These are phyloP conservation scores for Beauveria sp. DNA, from an alignment of 2,329 filamentous ascomycete species.

Conservation along the genomic window DNA sequence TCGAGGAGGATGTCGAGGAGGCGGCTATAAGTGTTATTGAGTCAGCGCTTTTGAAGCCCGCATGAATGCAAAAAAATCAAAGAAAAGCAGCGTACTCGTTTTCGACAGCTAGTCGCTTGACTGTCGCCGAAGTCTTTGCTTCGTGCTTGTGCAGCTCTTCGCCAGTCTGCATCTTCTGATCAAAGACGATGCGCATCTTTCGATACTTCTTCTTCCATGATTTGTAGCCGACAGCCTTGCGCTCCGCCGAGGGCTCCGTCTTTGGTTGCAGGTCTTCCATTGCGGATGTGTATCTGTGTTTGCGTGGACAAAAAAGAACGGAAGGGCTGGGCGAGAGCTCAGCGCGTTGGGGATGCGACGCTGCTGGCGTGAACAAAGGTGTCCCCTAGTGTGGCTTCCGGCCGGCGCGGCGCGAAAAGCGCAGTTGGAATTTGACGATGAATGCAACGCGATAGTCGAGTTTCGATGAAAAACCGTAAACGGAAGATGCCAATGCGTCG, in stretches of 20 bases:
- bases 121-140: conserved; percentile 70
- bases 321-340: background rate
- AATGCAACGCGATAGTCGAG: conserved; percentile 5
- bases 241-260: conserved; percentile 33
- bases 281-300: conserved; percentile 7
- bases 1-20: conserved; percentile 83
- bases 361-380: background rate
- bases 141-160: conserved; percentile 77
- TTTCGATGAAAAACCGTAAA: background rate
- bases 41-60: conserved; percentile 14
- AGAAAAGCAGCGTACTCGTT: conserved; percentile 63
- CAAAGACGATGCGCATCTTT: conserved; percentile 77
- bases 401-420: conserved; percentile 2
- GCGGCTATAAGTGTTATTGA: conserved; percentile 48
- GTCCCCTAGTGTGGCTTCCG: background rate
- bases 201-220: conserved; percentile 91
- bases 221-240: conserved; percentile 45
- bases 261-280: conserved; percentile 33
- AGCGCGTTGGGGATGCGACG: background rate
- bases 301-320: background rate
- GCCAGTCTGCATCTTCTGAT: conserved; percentile 69
- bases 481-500: background rate
- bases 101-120: conserved; percentile 78
- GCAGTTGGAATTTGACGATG: background rate
- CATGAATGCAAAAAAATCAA: no score